Base-by-base conservation (phyloP, 2,329 filamentous ascomycete species). In the Fusarium armeniacum region DNA sequence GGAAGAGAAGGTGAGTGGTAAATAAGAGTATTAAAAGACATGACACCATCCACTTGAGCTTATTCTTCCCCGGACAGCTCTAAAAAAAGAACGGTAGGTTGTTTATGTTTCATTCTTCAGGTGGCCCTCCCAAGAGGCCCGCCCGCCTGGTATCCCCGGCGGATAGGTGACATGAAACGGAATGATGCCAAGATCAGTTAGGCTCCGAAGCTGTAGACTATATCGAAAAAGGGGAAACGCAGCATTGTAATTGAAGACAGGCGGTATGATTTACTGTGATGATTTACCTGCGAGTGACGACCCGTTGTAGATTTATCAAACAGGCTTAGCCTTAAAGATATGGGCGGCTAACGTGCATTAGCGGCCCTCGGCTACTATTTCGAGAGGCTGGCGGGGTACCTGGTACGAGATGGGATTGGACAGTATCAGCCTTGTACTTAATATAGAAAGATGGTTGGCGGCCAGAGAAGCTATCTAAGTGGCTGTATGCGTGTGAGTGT, bases 261-360 rank as follows among this genome's bases (percentile, higher is more conserved):
- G 66, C 60, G 60, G 65, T 63, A 51, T 50, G 51, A 47, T 30
- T 38, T 44, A 13, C 35, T 53, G 45, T 51, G 30, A 53, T 46
- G 60, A 63, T 43, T 49, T 38, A 47, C 53, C 47, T 22, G 13
- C 28, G 32, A 24, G 32, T 65, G 50, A 36, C 32, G 41, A 20
- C 53, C 49, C 44, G 24, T 20, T 52, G 3, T 12, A 40, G 24
- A 52, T 41, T 40, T 16, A 41, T 22, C 24, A 26, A 41, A 51
- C 16, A 52, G 28, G 64, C 2, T 61, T 61, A 54, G 43, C 12
- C n/a, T 6, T 11, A 46, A 16, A 28, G 41, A 33, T 26, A 54
- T 58, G 61, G 73, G 73, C 73, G 73, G 62, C 62, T 75, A 75
- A 67, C 67, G 36, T 64, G 69, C 73, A 75, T 69, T 75, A 75